A percentile compares a stretch with the other conserved stretches of the same genome.
Evolutionary conservation across 2,329 filamentous ascomycete genomes (phyloP).

Genomic region (Akanthomyces muscarius): DNA sequence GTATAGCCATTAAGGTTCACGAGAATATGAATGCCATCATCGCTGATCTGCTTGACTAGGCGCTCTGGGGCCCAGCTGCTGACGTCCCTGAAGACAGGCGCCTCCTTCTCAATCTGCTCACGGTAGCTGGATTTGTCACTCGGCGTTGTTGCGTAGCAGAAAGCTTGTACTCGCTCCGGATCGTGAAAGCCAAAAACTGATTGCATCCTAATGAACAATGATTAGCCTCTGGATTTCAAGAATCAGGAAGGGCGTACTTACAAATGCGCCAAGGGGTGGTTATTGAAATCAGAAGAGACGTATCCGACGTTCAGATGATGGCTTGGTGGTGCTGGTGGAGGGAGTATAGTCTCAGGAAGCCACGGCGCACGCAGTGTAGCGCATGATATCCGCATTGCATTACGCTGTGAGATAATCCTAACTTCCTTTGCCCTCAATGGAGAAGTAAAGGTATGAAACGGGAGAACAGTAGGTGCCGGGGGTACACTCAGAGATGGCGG

Average conservation of each 20-base stretch:
- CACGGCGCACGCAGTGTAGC: conserved; percentile 83
- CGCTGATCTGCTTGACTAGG: conserved; percentile 78
- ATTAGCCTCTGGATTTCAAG: neutral
- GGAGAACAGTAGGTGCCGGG: conserved; percentile 86
- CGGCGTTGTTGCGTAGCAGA: conserved; percentile 91
- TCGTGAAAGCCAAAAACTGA: conserved; percentile 95
- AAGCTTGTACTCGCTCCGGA: conserved; percentile 67
- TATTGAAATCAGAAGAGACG: conserved; percentile 97
- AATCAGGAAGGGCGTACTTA: conserved; percentile 33
- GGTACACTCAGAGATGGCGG: conserved; percentile 73
- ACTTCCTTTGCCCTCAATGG: conserved; percentile 89
- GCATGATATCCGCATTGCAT: conserved; percentile 87
- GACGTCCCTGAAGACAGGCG: conserved; percentile 85
- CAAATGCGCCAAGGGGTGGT: conserved; percentile 91
- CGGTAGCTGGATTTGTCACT: conserved; percentile 88
- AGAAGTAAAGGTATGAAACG: conserved; percentile 97
- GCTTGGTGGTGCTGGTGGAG: conserved; percentile 76
- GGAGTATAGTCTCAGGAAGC: conserved; percentile 76
- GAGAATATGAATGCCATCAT: conserved; percentile 87
- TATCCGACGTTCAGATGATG: conserved; percentile 91
- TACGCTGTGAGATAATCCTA: conserved; percentile 89
- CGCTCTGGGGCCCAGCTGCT: conserved; percentile 82
- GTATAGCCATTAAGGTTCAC: conserved; percentile 99
- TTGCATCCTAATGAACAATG: conserved; percentile 64
- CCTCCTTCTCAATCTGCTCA: conserved; percentile 87